phyloP scores from a whole-genome alignment of 352 stramenopile genomes.

The Nothophytophthora sp. region DNA sequence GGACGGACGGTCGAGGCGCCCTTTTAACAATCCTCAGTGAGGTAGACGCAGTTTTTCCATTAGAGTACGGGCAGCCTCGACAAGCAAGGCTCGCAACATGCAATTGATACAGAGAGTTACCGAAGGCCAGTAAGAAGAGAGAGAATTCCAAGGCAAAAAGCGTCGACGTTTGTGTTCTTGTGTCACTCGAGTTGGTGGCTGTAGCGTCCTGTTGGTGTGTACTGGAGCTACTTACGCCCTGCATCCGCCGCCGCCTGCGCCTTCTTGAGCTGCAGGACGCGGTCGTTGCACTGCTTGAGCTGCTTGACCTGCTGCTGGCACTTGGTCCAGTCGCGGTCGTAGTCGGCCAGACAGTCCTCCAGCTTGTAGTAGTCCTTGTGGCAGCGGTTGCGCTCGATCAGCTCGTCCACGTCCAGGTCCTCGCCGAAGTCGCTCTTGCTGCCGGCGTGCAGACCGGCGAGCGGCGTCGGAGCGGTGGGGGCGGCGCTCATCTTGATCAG shows the following conservation, averaged over 20 bases:
- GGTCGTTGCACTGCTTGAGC: conserved; percentile 81
- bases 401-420: conserved; percentile 81
- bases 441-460: conserved; percentile 67
- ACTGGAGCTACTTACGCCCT: neutral
- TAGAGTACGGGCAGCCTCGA: no score
- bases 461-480: conserved; percentile 32
- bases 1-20: conserved; percentile 75
- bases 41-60: conserved; percentile 17
- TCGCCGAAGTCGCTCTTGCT: conserved; percentile 83
- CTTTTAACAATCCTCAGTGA: conserved; percentile 45
- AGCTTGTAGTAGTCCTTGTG: conserved; percentile 86
- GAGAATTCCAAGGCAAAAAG: no score
- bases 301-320: conserved; percentile 81
- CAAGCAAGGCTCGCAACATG: no score
- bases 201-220: conserved; percentile 3
- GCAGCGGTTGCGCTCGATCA: conserved; percentile 87
- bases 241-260: conserved; percentile 19
- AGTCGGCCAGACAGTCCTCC: conserved; percentile 82
- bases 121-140: no score
- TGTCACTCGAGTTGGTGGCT: no score
- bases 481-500: conserved; percentile 27
- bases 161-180: no score
- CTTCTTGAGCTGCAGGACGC: conserved; percentile 54
- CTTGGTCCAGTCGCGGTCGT: conserved; percentile 86
- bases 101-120: no score